Conservation (phyloP, 441 rosid species). For the Adansonia rubrostipa region DNA sequence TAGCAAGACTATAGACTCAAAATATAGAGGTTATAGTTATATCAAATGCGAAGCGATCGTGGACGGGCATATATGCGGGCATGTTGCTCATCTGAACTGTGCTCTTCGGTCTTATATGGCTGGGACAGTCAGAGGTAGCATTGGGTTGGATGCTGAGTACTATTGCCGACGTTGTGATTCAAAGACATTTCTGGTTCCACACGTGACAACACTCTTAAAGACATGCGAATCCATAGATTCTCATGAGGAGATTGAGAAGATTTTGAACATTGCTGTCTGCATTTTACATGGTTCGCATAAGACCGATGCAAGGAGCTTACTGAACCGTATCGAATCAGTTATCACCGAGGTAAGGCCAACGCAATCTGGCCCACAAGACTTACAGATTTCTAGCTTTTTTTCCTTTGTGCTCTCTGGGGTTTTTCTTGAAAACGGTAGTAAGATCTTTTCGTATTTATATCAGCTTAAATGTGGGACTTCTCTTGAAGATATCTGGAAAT, state of each 20-base stretch:
- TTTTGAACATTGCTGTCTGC: conserved; percentile 61
- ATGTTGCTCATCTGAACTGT: conserved; percentile 82
- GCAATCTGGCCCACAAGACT: conserved; percentile 7
- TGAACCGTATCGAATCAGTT: conserved; percentile 53
- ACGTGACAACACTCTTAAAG: conserved; percentile 55
- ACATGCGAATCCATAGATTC: conserved; percentile 63
- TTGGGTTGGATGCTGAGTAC: conserved; percentile 90
- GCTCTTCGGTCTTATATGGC: conserved; percentile 85
- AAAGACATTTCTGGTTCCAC: conserved; percentile 66
- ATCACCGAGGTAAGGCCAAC: conserved; percentile 58
- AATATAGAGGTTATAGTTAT: conserved; percentile 66
- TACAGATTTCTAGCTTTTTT: conserved; percentile 19
- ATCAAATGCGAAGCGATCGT: conserved; percentile 71
- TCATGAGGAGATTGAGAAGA: conserved; percentile 57
- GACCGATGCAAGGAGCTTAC: conserved; percentile 48
- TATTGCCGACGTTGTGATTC: conserved; percentile 87
- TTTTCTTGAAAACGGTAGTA: conserved; percentile 34
- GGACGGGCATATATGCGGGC: conserved; percentile 67
- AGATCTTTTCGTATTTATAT: too few species aligned
- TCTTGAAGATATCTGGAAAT: conserved; percentile 64
- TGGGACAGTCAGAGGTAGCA: conserved; percentile 87
- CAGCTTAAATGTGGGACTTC: conserved; percentile 69
- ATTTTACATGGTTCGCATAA: conserved; percentile 66
- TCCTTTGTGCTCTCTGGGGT: conserved; percentile 14
- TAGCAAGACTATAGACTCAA: conserved; percentile 52